Percentiles rank a stretch among this genome's conserved stretches.
Conservation (phyloP, 371 early-diverging fungal species). For the Sporodiniella umbellata region DNA sequence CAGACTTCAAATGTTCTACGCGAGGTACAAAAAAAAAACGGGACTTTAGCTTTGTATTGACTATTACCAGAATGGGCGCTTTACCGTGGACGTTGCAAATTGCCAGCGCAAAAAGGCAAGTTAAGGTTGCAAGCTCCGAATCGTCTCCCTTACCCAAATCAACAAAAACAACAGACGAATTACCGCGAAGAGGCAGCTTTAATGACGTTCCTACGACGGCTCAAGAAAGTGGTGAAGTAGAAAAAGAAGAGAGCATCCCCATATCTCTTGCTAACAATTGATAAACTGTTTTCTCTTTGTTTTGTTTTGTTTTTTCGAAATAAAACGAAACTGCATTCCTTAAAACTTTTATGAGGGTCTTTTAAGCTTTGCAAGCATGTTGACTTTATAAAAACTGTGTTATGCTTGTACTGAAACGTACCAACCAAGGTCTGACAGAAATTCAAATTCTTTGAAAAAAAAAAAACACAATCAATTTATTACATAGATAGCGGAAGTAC, state of each 20-base stretch:
- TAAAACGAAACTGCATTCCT: too few species aligned
- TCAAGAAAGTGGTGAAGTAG: background rate
- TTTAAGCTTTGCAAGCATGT: too few species aligned
- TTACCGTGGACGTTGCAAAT: slow-evolving; percentile 43
- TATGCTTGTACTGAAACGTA: too few species aligned
- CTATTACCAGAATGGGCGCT: slow-evolving; percentile 39
- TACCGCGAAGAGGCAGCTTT: slow-evolving; percentile 19
- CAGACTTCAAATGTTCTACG: slow-evolving; percentile 90
- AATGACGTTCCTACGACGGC: slow-evolving; percentile 6
- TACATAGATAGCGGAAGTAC: too few species aligned
- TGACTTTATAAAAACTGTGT: too few species aligned
- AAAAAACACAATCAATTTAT: too few species aligned
- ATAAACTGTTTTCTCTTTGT: too few species aligned
- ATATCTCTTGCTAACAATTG: too few species aligned
- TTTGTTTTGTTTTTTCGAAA: too few species aligned
- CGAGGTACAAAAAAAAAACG: slow-evolving; percentile 30
- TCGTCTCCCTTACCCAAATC: slow-evolving; percentile 26
- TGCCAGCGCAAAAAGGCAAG: slow-evolving; percentile 1
- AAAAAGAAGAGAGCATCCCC: background rate
- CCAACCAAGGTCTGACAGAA: too few species aligned
- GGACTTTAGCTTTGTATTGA: background rate
- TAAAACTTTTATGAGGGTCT: too few species aligned
- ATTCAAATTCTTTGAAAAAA: too few species aligned
- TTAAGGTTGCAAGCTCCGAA: slow-evolving; percentile 12
- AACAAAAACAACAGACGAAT: slow-evolving; percentile 7